phyloP scores from a whole-genome alignment of 345 rosid genomes.

The Citrus cavaleriei region DNA sequence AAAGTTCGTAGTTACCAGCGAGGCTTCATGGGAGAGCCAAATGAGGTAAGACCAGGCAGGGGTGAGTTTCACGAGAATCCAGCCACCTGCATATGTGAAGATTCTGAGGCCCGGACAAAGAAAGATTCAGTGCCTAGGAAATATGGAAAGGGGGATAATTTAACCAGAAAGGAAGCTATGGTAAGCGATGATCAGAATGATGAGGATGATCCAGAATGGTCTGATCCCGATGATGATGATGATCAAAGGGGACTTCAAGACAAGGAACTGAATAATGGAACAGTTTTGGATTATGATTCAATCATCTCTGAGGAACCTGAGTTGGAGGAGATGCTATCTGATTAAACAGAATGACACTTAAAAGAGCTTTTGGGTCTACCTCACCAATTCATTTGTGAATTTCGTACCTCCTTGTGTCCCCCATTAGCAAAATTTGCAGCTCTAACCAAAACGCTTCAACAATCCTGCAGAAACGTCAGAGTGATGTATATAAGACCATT shows the following conservation, averaged over 20 bases:
- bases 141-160: constrained; percentile 38
- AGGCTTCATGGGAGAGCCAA: constrained; percentile 98
- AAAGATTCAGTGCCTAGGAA: constrained; percentile 37
- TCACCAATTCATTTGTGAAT: neutral
- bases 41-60: constrained; percentile 87
- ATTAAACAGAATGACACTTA: constrained; percentile 28
- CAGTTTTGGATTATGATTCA: constrained; percentile 59
- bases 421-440: neutral
- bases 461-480: neutral
- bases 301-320: constrained; percentile 63
- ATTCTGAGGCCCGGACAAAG: constrained; percentile 42
- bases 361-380: neutral
- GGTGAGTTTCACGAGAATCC: constrained; percentile 99
- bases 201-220: constrained; percentile 56
- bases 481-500: constrained; percentile 12
- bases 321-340: constrained; percentile 81
- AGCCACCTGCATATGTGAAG: constrained; percentile 79
- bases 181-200: constrained; percentile 36
- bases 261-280: constrained; percentile 36
- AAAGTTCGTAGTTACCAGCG: constrained; percentile 64
- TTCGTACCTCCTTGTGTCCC: neutral
- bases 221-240: constrained; percentile 68
- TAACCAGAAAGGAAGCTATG: constrained; percentile 28
- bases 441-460: neutral
- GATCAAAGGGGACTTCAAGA: constrained; percentile 41